A percentile compares a stretch with the other conserved stretches of the same genome.
phyloP scores from a whole-genome alignment of 2,329 filamentous ascomycete species.

The Geosmithia morbida region DNA sequence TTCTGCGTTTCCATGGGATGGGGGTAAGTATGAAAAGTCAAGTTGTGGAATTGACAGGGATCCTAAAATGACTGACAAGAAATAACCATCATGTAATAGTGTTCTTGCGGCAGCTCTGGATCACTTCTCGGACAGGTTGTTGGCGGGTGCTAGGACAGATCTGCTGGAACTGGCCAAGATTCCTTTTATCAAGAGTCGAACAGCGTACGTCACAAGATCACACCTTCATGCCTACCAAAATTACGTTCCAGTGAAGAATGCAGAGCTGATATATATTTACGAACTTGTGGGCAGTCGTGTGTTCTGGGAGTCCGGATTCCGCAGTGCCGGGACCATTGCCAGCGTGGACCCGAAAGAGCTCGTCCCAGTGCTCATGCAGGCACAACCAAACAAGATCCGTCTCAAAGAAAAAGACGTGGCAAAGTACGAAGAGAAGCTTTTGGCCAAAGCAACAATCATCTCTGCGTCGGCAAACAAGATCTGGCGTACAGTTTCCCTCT shows the following conservation, averaged over 20 bases:
- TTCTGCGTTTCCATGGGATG: slow-evolving; percentile 68
- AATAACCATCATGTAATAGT: slow-evolving; percentile 20
- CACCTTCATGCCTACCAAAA: no score
- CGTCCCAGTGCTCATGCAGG: slow-evolving; percentile 58
- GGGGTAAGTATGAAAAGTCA: slow-evolving; percentile 25
- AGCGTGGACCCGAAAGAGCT: slow-evolving; percentile 55
- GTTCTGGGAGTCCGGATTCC: slow-evolving; percentile 66
- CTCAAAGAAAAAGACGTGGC: slow-evolving; percentile 41
- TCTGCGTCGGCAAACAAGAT: slow-evolving; percentile 53
- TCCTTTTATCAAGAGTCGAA: slow-evolving; percentile 63
- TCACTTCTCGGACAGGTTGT: slow-evolving; percentile 60
- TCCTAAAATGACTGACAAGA: no score
- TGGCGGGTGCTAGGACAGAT: slow-evolving; percentile 57
- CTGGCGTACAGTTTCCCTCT: no score
- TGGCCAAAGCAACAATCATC: slow-evolving; percentile 54
- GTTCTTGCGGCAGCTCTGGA: slow-evolving; percentile 58
- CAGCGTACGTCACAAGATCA: slow-evolving; percentile 40
- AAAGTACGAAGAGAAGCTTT: slow-evolving; percentile 48
- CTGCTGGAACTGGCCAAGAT: slow-evolving; percentile 57
- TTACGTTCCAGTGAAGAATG: not conserved
- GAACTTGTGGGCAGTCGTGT: slow-evolving; percentile 26
- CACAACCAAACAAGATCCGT: slow-evolving; percentile 50
- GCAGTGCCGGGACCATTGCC: slow-evolving; percentile 50
- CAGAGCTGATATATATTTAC: not conserved
- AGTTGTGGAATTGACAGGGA: no score